Evolutionary conservation across 2,329 filamentous ascomycete species (phyloP).

Genomic region (Macrophomina tecta): DNA sequence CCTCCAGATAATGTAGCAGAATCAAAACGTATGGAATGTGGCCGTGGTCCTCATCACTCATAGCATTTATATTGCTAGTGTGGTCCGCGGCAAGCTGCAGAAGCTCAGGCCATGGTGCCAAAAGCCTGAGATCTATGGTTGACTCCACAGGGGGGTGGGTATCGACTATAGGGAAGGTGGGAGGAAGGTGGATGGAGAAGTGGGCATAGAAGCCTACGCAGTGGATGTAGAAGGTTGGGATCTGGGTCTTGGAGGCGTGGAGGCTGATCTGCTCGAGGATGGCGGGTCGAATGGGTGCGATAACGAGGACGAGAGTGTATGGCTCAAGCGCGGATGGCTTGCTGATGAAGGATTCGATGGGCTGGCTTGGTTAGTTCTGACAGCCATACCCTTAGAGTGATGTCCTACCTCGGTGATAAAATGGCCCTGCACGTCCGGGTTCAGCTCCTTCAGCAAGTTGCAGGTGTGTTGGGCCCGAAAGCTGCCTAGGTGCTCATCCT

Average conservation of each 20-base stretch:
- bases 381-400: too few species aligned
- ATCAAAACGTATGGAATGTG: conserved; percentile 89
- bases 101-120: conserved; percentile 87
- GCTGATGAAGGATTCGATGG: conserved; percentile 52
- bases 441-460: conserved; percentile 81
- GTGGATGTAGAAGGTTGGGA: conserved; percentile 81
- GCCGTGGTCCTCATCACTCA: conserved; percentile 83
- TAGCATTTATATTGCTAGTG: conserved; percentile 70
- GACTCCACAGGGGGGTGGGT: conserved; percentile 90
- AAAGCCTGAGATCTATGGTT: conserved; percentile 81
- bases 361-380: conserved; percentile 39
- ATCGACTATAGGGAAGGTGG: conserved; percentile 90
- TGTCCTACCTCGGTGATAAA: conserved; percentile 63
- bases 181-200: conserved; percentile 78
- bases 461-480: conserved; percentile 79
- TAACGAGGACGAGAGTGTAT: conserved; percentile 67
- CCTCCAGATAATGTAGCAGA: conserved; percentile 78
- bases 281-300: conserved; percentile 62
- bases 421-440: conserved; percentile 85
- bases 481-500: conserved; percentile 76
- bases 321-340: conserved; percentile 49
- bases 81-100: conserved; percentile 68
- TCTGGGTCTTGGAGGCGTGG: conserved; percentile 62
- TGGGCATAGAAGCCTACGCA: conserved; percentile 92
- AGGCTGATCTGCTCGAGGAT: conserved; percentile 58